Conservation (phyloP, 306 rosid genomes). For the Glycine tomentella region DNA sequence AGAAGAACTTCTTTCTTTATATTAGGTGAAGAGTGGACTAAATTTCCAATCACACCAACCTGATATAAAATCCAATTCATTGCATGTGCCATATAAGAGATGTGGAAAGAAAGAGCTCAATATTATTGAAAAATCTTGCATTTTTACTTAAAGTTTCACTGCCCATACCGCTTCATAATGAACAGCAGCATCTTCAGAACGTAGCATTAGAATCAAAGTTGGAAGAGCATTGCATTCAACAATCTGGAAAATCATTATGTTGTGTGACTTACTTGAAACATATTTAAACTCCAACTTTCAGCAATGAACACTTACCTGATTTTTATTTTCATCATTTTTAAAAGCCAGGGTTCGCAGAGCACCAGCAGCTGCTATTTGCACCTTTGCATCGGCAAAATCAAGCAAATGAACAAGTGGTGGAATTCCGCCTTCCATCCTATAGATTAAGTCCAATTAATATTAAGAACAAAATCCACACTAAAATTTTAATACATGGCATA, state of each 20-base stretch:
- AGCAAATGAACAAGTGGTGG: conserved; percentile 97
- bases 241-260: conserved; percentile 68
- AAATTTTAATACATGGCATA: conserved; percentile 25
- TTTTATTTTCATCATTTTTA: conserved; percentile 93
- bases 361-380: conserved; percentile 99
- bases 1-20: conserved; percentile 94
- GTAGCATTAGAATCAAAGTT: conserved; percentile 93
- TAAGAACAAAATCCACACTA: conserved; percentile 27
- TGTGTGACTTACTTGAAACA: conserved; percentile 26
- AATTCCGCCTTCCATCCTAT: conserved; percentile 97
- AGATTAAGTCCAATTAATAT: conserved; percentile 43
- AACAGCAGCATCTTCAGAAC: conserved; percentile 95
- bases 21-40: conserved; percentile 96
- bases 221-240: conserved; percentile 99
- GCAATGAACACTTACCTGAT: conserved; percentile 68
- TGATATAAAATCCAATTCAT: conserved; percentile 58
- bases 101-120: conserved; percentile 35
- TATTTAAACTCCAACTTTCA: conserved; percentile 35
- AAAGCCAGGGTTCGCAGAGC: conserved; percentile 95
- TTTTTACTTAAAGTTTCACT: conserved; percentile 19
- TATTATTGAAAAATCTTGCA: conserved; percentile 33
- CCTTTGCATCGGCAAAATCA: conserved; percentile 84
- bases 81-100: conserved; percentile 38
- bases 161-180: conserved; percentile 95
- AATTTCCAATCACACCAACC: conserved; percentile 99